Percentiles rank a stretch among this genome's conserved stretches.
phyloP scores from a whole-genome alignment of 1,284 basidiomycete genomes.

The Hemileia vastatrix region DNA sequence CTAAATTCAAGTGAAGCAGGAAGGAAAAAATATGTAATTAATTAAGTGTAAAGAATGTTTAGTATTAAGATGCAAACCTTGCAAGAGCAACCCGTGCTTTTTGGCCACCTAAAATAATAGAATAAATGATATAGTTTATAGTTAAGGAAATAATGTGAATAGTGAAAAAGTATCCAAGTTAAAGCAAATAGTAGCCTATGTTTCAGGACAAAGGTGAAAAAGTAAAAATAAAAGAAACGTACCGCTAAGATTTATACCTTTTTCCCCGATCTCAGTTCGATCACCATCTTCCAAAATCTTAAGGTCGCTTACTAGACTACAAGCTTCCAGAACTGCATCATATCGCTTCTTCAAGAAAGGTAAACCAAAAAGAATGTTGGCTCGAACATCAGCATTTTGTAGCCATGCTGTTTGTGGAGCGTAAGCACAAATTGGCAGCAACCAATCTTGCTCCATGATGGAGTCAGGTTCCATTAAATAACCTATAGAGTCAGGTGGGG shows the following conservation, averaged over 20 bases:
- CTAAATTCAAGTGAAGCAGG: too few species aligned
- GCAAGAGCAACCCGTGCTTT: slow-evolving; percentile 60
- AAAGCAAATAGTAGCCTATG: too few species aligned
- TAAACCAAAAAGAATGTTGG: slow-evolving; percentile 83
- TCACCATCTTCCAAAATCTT: slow-evolving; percentile 89
- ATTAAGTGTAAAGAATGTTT: neutral
- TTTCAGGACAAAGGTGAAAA: slow-evolving; percentile 27
- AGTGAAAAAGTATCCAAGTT: too few species aligned
- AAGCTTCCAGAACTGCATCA: slow-evolving; percentile 62
- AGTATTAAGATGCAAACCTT: neutral
- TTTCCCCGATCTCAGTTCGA: slow-evolving; percentile 79
- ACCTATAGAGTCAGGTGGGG: neutral
- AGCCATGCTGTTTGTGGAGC: slow-evolving; percentile 71
- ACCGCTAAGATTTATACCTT: slow-evolving; percentile 40
- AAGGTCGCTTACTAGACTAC: slow-evolving; percentile 69
- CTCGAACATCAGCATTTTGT: slow-evolving; percentile 83
- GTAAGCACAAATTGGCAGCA: slow-evolving; percentile 59
- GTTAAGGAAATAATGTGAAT: neutral
- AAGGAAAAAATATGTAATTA: slow-evolving; percentile 54
- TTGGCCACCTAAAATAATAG: slow-evolving; percentile 67
- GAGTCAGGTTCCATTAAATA: neutral
- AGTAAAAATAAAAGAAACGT: slow-evolving; percentile 29
- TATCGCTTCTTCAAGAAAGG: slow-evolving; percentile 71
- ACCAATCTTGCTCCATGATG: neutral
- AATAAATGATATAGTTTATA: slow-evolving; percentile 4